Base-by-base conservation (phyloP, 108 stramenopile species). In the Skeletonema grethae region DNA sequence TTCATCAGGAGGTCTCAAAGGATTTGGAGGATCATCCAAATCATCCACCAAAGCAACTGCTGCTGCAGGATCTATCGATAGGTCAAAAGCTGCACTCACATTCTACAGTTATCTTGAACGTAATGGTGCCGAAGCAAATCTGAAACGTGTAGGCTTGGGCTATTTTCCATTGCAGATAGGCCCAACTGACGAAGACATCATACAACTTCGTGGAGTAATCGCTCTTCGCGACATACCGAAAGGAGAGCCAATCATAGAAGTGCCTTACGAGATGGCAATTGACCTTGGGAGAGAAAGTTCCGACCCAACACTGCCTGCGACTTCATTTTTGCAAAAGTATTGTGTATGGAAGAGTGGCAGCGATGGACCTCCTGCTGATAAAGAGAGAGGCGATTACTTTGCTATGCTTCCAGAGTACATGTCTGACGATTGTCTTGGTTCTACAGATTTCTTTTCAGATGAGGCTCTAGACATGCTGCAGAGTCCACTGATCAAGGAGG, bases 181-280 rank as follows among this genome's bases (percentile, higher is more conserved):
- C n/a, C 41, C 43, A 35, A 11, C 5, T 18, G 39, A 75, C 10
- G 34, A 60, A 5, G 58, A 69, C 22, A 68, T 53, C 60, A 62
- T 57, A n/a, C 46, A 66, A 38, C 63, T 90, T 5, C 84, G 92
- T 32, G 92, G 92, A 56, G 83, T 94, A 28, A 77, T 89, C 3
- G 90, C 92, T 15, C 38, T 85, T 67, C 75, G 79, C 31, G 68
- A 82, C 29, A 80, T 94, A 16, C 80, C 77, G 53, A 88, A 88
- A 71, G 92, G 92, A 11, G 87, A 91, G 41, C 61, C 68, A 34
- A 88, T 94, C 36, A 85, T 94, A 60, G 77, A 82, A 25, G 85
- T 94, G 25, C 92, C 92, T 0, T 91, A 89, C 55, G 90, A 89
- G 57, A 62, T 85, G 74, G 86, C 88, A 1, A 32, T 89, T 13